Evolutionary conservation across 495 filamentous ascomycete species (phyloP).

Genomic region (Neurospora sp.): DNA sequence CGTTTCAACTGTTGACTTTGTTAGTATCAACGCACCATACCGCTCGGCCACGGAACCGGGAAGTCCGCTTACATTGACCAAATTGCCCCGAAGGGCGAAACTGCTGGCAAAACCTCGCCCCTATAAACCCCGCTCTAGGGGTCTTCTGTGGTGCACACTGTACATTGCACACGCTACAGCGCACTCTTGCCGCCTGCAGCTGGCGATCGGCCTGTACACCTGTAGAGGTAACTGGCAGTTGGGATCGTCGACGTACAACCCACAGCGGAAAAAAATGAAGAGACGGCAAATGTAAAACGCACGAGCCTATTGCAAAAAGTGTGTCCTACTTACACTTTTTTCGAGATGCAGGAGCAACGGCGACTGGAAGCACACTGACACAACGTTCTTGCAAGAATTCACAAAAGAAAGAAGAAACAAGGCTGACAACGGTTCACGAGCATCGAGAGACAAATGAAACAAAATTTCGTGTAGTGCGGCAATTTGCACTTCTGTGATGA

Average conservation of each 20-base stretch:
- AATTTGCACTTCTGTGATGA: neutral
- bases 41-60: neutral
- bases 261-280: neutral
- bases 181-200: neutral
- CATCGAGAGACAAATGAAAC: neutral
- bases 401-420: neutral
- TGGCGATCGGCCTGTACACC: neutral
- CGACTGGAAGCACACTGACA: neutral
- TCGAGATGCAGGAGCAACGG: neutral
- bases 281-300: neutral
- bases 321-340: neutral
- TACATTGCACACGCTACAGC: neutral
- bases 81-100: constrained; percentile 22
- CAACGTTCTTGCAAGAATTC: neutral
- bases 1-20: constrained; percentile 18
- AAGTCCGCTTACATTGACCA: constrained; percentile 24
- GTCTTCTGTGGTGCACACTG: neutral
- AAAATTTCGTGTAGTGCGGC: neutral
- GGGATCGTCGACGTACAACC: neutral
- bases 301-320: neutral
- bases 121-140: neutral
- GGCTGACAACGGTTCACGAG: neutral
- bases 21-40: constrained; percentile 15
- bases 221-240: neutral
- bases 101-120: neutral